Conservation (phyloP, 2,329 filamentous ascomycete genomes). For the Trichoderma atroviride region DNA sequence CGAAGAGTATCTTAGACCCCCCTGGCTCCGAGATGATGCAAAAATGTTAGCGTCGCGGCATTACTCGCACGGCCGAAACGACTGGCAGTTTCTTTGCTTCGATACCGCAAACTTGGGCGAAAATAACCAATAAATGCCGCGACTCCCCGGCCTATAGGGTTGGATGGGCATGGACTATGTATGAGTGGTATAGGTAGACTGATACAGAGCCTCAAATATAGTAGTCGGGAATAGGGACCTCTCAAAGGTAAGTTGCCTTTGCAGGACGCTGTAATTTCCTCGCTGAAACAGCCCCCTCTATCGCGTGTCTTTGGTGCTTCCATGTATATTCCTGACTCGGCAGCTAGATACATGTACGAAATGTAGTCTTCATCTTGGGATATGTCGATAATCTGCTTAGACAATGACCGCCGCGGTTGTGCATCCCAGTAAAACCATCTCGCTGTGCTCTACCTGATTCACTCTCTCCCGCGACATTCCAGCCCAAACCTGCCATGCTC, state of each 20-base stretch:
- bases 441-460: not conserved
- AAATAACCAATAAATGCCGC: slow-evolving; percentile 12
- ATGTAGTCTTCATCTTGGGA: not conserved
- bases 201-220: not conserved
- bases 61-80: slow-evolving; percentile 15
- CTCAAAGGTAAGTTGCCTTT: not conserved
- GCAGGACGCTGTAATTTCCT: not conserved
- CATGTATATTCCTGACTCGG: not conserved
- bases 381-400: not conserved
- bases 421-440: not conserved
- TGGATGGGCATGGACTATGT: not conserved
- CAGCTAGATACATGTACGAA: not conserved
- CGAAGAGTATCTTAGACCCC: slow-evolving; percentile 1
- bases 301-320: not conserved
- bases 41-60: slow-evolving; percentile 22
- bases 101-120: not conserved
- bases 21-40: slow-evolving; percentile 10
- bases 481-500: not conserved
- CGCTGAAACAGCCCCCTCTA: not conserved
- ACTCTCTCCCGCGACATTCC: not conserved
- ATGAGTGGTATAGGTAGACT: not conserved
- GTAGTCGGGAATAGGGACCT: not conserved
- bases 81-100: not conserved
- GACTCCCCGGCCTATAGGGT: slow-evolving; percentile 17
- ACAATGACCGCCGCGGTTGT: not conserved